Evolutionary conservation across 345 rosid species (phyloP).

Genomic region (Rubroshorea leprosula): DNA sequence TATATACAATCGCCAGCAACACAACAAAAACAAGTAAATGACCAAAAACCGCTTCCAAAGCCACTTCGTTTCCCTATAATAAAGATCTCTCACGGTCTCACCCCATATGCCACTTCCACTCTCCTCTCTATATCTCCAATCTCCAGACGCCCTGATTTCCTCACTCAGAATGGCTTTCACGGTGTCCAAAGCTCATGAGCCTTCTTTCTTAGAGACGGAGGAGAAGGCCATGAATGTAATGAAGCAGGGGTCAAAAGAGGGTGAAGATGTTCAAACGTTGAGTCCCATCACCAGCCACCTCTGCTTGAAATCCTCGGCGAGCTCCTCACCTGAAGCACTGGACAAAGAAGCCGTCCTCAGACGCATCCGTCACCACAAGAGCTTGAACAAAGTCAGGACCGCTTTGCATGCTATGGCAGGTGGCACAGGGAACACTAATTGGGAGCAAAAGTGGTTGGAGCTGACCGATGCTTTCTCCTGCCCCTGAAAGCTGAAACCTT

Average conservation of each 20-base stretch:
- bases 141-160: background rate
- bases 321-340: conserved; percentile 13
- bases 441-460: conserved; percentile 23
- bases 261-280: conserved; percentile 3
- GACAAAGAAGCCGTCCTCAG: conserved; percentile 34
- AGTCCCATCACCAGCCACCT: conserved; percentile 28
- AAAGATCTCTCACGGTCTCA: too few relatives aligned
- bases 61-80: background rate
- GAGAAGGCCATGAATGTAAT: background rate
- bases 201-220: conserved; percentile 14
- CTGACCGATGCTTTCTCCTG: conserved; percentile 37
- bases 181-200: conserved; percentile 17
- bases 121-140: background rate
- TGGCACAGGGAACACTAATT: conserved; percentile 14
- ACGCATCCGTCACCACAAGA: conserved; percentile 40
- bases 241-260: conserved; percentile 18
- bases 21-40: background rate
- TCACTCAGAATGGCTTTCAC: conserved; percentile 22
- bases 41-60: conserved; percentile 4
- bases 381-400: conserved; percentile 28
- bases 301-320: conserved; percentile 28
- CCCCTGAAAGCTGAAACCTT: conserved; percentile 23
- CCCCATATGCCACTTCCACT: background rate
- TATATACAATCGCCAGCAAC: background rate
- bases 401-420: conserved; percentile 25